Evolutionary conservation across 1,284 basidiomycete genomes (phyloP), one percentile per base, ranked within the genome.

Genomic region (Salmacisia buchloeana): DNA sequence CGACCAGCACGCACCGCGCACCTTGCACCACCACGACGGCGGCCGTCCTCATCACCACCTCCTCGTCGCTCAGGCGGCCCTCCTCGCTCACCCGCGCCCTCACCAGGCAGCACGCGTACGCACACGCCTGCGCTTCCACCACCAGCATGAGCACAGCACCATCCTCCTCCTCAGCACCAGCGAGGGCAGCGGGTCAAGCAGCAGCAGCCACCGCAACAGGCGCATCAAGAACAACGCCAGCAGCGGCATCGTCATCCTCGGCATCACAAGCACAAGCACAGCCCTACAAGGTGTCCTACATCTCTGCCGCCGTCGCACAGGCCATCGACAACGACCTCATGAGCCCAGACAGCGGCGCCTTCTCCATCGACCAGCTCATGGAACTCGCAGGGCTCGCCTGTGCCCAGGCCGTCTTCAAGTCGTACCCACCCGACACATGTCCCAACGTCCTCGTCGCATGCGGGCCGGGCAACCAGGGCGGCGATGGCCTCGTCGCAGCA

Each of bases 341-440:
- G 73, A 72, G 73, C 0, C 33, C 67, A 5, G 49, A 63, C 0
- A 71, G 71, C 3, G 54, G 62, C 34, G 77, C 71, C 2, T 79
- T 76, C 36, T 71, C 69, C 13, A 69, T 78, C 31, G 73, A 74
- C 39, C 79, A 96, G 90, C 83, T 99, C 31, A 98, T 98, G 94
- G 94, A 99, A 78, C 85, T 99, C 2, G 96, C 96, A n/a, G 96
- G 96, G 0, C 83, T 97, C 15, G 89, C 94, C 0, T 97, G 94
- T 75, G 96, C 96, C 0, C 91, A 94, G 80, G 86, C 90, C 0
- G 83, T 97, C 0, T 88, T 88, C 15, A 88, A 84, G 21, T 87
- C 88, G 1, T 97, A 91, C 77, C 84, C 84, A 27, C 85, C 83
- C 33, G 83, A 86, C 1, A 85, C 83, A 59, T 86, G 90, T 77